Evolutionary conservation across 768 basidiomycete genomes (phyloP), one percentile per base, ranked within the genome.

Genomic region (Xerocomus brunneocitrinus): DNA sequence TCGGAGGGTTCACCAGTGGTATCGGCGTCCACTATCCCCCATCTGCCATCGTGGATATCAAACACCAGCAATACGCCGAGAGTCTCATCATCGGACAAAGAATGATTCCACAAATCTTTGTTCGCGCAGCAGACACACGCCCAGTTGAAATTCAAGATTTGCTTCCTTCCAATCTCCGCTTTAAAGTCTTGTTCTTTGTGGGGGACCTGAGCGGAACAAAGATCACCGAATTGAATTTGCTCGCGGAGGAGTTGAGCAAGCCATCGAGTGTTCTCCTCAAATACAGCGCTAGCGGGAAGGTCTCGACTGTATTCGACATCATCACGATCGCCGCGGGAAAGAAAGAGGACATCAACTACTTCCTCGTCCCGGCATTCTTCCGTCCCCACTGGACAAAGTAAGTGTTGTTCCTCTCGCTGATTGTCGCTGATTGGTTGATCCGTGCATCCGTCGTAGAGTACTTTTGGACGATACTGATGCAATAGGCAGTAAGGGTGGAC

Each of bases 341-440:
- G 49, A 78, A 75, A 54, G 61, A 65, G 6, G 59, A 59, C 19
- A 57, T 67, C 16, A 68, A 73, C 19, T 75, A 68, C 48, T 62
- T 74, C 14, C 50, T 52, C 16, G 55, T 76, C 30, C 76, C 76
- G 0, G 51, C 42, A 7, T 49, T 64, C 25, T 58, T 78, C 54
- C 65, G 74, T 50, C 45, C 65, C 10, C 77, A 78, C 47, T 77
- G 76, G 76, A 64, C 73, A 22, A 74, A 73, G 75, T 76, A 34
- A 39, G 68, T 71, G 51, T 32, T 41, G 2, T 32, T 12, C 3
- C 7, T 1, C 28, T 44, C 16, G 8, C 16, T 16, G 8, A 8
- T n/a, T 36, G 36, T 38, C 8, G 22, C 13, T 31, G 30, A 14
- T 22, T 10, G 8, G 28, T 31, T 52, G 25, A 63, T 24, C 8